Conservation (phyloP, 1,284 basidiomycete species). For the Naganishia albida region DNA sequence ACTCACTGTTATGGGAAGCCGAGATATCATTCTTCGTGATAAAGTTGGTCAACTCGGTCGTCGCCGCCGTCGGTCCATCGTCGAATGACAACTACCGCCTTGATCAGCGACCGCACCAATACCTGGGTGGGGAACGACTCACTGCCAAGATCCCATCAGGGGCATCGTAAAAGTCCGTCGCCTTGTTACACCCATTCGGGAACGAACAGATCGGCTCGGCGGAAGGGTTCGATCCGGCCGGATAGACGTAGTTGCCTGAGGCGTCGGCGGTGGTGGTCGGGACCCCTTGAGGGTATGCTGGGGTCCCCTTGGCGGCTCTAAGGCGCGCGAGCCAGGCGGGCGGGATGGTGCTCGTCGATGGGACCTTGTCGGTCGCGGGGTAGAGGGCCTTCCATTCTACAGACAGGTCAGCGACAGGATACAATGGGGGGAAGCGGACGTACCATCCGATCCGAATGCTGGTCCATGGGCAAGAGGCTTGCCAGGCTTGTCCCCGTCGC, state of each 20-base stretch:
- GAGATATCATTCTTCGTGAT: slow-evolving; percentile 57
- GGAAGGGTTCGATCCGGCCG: slow-evolving; percentile 39
- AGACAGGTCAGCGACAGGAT: not conserved
- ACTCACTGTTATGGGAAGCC: slow-evolving; percentile 58
- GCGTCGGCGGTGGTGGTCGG: slow-evolving; percentile 40
- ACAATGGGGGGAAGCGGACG: not conserved
- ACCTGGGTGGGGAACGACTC: slow-evolving; percentile 31
- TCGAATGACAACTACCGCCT: slow-evolving; percentile 49
- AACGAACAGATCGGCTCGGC: slow-evolving; percentile 43
- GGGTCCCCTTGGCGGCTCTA: slow-evolving; percentile 8
- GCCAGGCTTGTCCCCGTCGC: slow-evolving; percentile 10
- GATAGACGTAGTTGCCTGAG: slow-evolving; percentile 36
- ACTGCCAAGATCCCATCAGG: slow-evolving; percentile 45
- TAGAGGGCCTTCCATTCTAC: slow-evolving; percentile 39
- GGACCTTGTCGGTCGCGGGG: slow-evolving; percentile 39
- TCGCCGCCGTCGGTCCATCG: slow-evolving; percentile 58
- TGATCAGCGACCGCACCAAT: too few relatives aligned
- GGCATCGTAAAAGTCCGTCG: slow-evolving; percentile 39
- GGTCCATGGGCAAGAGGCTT: slow-evolving; percentile 3
- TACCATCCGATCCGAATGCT: slow-evolving; percentile 5
- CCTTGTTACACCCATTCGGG: slow-evolving; percentile 45
- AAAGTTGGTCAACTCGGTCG: slow-evolving; percentile 57
- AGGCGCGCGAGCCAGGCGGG: slow-evolving; percentile 46
- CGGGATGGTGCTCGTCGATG: slow-evolving; percentile 38
- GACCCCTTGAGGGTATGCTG: slow-evolving; percentile 29